A percentile compares a stretch with the other conserved stretches of the same genome.
Evolutionary conservation across 2,329 filamentous ascomycete species (phyloP).

Genomic region (Pyricularia grisea): DNA sequence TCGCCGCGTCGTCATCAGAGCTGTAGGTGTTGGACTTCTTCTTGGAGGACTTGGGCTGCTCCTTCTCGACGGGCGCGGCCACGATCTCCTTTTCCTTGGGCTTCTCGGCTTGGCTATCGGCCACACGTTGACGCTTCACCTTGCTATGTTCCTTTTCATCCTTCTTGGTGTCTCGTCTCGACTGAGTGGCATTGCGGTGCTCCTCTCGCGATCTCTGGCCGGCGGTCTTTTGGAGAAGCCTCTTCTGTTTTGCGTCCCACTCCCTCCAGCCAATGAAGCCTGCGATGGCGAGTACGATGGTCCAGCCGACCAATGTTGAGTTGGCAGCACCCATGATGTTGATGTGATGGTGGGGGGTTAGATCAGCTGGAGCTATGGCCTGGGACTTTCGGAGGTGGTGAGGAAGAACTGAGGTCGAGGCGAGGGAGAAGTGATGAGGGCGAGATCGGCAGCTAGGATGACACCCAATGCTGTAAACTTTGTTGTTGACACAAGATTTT

Average conservation of each 20-base stretch:
- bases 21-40: constrained; percentile 28
- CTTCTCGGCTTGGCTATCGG: not conserved
- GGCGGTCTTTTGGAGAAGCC: constrained; percentile 3
- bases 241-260: constrained; percentile 7
- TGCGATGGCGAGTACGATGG: constrained; percentile 16
- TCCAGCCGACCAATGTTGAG: constrained; percentile 24
- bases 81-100: constrained; percentile 9
- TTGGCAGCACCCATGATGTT: constrained; percentile 23
- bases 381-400: not conserved
- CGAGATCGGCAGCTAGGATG: not conserved
- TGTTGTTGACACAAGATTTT: not conserved
- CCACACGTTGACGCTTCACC: constrained; percentile 28
- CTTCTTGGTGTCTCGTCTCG: constrained; percentile 23
- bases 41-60: constrained; percentile 16
- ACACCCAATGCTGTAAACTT: not conserved
- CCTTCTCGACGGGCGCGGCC: constrained; percentile 24
- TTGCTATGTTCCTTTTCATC: constrained; percentile 23
- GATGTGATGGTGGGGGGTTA: not conserved
- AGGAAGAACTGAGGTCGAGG: not conserved
- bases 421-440: not conserved
- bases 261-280: constrained; percentile 15
- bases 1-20: constrained; percentile 46
- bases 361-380: not conserved
- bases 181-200: constrained; percentile 20
- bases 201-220: constrained; percentile 18